A percentile compares a stretch with the other conserved stretches of the same genome.
Evolutionary conservation across 345 rosid genomes (phyloP).

Genomic region (Aethionema arabicum): DNA sequence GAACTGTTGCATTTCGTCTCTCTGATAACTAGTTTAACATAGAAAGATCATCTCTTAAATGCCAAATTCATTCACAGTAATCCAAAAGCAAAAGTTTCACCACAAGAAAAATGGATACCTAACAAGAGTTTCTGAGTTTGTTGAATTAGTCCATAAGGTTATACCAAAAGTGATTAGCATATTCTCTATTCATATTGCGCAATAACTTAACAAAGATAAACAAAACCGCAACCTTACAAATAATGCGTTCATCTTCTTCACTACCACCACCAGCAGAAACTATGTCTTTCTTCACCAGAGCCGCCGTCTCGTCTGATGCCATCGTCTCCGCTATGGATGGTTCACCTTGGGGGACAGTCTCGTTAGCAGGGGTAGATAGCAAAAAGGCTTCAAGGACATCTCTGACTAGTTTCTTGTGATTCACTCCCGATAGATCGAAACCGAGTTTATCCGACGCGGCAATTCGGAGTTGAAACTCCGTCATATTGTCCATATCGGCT

Average conservation of each 20-base stretch:
- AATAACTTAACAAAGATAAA: neutral
- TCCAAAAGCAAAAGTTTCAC: neutral
- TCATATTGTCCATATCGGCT: conserved; percentile 60
- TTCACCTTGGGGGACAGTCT: conserved; percentile 18
- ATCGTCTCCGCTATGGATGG: neutral
- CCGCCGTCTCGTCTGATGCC: neutral
- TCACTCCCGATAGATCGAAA: conserved; percentile 48
- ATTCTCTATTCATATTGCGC: neutral
- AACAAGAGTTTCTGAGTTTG: neutral
- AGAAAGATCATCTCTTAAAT: neutral
- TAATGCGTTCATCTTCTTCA: conserved; percentile 42
- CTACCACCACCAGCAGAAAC: neutral
- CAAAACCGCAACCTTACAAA: conserved; percentile 51
- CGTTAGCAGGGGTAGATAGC: conserved; percentile 40
- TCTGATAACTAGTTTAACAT: conserved; percentile 54
- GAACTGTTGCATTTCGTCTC: conserved; percentile 49
- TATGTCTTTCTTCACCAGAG: conserved; percentile 29
- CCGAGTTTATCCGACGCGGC: conserved; percentile 56
- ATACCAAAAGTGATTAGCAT: no score
- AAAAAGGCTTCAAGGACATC: conserved; percentile 60
- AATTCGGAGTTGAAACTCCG: conserved; percentile 72
- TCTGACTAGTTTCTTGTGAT: conserved; percentile 52
- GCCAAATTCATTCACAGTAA: neutral
- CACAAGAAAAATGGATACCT: conserved; percentile 7
- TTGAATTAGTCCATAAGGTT: no score